These are phyloP conservation scores for Xylaria scruposa DNA, from an alignment of 495 filamentous ascomycete species.

Conservation along the genomic window DNA sequence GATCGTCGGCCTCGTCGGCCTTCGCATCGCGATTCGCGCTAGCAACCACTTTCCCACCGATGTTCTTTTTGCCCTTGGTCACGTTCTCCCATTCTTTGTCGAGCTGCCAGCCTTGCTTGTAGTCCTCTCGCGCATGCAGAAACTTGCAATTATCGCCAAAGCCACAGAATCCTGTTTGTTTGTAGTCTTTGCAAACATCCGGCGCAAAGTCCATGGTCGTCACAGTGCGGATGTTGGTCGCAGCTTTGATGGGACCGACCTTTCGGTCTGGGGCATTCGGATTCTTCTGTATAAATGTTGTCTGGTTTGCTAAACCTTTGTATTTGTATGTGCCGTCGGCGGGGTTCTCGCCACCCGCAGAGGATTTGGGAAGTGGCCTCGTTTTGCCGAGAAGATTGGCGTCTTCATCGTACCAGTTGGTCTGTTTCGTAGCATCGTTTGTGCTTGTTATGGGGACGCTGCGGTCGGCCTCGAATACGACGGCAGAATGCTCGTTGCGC, in stretches of 20 bases:
- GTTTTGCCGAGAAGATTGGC: slow-evolving; percentile 70
- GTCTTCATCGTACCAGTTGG: slow-evolving; percentile 88
- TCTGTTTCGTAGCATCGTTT: slow-evolving; percentile 91
- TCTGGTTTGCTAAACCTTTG: slow-evolving; percentile 74
- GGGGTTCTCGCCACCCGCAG: slow-evolving; percentile 33
- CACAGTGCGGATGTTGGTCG: slow-evolving; percentile 89
- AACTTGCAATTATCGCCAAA: slow-evolving; percentile 89
- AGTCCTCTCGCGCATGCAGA: slow-evolving; percentile 84
- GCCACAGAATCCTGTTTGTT: slow-evolving; percentile 84
- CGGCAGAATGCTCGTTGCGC: slow-evolving; percentile 55
- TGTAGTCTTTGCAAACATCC: slow-evolving; percentile 96
- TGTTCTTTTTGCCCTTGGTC: slow-evolving; percentile 75
- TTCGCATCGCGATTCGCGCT: slow-evolving; percentile 59
- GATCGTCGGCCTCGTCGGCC: slow-evolving; percentile 57
- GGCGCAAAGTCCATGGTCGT: slow-evolving; percentile 92
- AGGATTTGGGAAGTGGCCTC: slow-evolving; percentile 42
- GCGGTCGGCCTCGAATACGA: slow-evolving; percentile 66
- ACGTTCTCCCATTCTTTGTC: slow-evolving; percentile 91
- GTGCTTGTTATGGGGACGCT: slow-evolving; percentile 64
- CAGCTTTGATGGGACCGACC: slow-evolving; percentile 86
- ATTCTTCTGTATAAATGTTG: slow-evolving; percentile 79
- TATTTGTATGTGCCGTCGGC: slow-evolving; percentile 80
- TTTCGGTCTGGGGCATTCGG: slow-evolving; percentile 74
- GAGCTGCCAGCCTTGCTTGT: slow-evolving; percentile 93
- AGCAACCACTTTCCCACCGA: slow-evolving; percentile 67